Evolutionary conservation across 2,329 filamentous ascomycete species (phyloP), one percentile per base, ranked within the genome.

Genomic region (Cladosporium sphaerospermum): DNA sequence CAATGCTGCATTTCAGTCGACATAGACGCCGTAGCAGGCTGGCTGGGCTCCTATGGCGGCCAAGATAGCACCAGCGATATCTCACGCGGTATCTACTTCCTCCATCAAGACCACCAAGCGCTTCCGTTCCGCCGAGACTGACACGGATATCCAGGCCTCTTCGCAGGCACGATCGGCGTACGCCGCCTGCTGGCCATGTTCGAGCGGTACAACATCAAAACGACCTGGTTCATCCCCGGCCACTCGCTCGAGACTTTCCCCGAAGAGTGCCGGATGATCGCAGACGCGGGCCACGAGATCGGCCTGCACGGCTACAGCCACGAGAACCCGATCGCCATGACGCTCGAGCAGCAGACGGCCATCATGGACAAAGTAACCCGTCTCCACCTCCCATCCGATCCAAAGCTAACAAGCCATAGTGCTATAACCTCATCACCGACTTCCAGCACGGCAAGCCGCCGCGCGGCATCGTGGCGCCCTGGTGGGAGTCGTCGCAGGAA

Each of bases 21-120:
- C 56, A 83, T 89, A 23, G 85, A 89, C 58, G 85, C 85, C n/a
- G 83, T 89, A 1, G 81, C 85, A 1, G 85, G 86, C 8, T 89
- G 86, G 86, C 73, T 89, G 0, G 86, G 86, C 0, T 86, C 81
- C 0, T 89, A 90, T 61, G 84, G 84, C 13, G 85, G 86, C 36
- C 79, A 89, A 66, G 85, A 89, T 64, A 84, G 79, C 7, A 82
- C 80, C 1, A 86, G 78, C 62, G 86, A 89, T 60, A 88, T 89
- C 57, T 85, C 80, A 63, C 76, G 85, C 75, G 48, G 48, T 51
- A 44, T 2, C 23, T 5, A 28, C 23, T 13, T 13, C 32, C 16
- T n/a, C 11, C 36, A n/a, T n/a, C 11, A 39, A 39, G 9, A n/a
- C 10, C 10, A 36, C 34, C 34, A 36, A 36, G n/a, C 34, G 7